Evolutionary conservation across 345 rosid genomes (phyloP).

Genomic region (Combretum micranthum): DNA sequence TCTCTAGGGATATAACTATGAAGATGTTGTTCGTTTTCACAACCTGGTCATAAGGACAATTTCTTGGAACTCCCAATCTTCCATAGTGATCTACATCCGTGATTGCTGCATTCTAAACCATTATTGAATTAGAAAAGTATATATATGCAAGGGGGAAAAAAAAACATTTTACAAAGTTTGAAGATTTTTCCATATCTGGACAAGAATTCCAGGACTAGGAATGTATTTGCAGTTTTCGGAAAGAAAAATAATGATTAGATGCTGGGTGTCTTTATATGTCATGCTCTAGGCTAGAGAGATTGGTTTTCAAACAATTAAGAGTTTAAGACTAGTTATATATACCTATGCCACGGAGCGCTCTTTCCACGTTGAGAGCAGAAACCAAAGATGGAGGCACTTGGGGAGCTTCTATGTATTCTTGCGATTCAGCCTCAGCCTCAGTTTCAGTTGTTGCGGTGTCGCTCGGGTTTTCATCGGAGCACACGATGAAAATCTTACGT

Average conservation of each 20-base stretch:
- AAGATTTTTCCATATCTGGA: too few species aligned
- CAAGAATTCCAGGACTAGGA: too few species aligned
- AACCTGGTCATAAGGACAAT: constrained; percentile 63
- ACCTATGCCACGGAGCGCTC: constrained; percentile 88
- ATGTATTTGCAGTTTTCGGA: too few species aligned
- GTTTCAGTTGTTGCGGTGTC: neutral
- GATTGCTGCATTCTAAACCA: constrained; percentile 70
- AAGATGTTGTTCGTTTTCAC: too few species aligned
- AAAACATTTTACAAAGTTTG: too few species aligned
- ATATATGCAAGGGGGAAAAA: too few species aligned
- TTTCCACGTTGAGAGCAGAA: constrained; percentile 68
- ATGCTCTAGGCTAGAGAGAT: too few species aligned
- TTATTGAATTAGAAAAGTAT: constrained; percentile 2
- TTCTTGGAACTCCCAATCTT: constrained; percentile 48
- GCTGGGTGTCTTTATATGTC: too few species aligned
- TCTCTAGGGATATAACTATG: too few species aligned
- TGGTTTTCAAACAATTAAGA: too few species aligned
- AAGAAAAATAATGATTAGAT: too few species aligned
- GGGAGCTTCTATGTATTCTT: constrained; percentile 51
- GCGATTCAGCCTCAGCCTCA: constrained; percentile 14
- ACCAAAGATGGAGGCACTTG: constrained; percentile 52
- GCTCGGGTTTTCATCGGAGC: constrained; percentile 2
- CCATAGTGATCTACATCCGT: constrained; percentile 85
- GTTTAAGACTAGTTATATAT: constrained; percentile 4
- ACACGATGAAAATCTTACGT: neutral